phyloP scores from a whole-genome alignment of 2,329 filamentous ascomycete genomes.

The Alternaria ethzedia region DNA sequence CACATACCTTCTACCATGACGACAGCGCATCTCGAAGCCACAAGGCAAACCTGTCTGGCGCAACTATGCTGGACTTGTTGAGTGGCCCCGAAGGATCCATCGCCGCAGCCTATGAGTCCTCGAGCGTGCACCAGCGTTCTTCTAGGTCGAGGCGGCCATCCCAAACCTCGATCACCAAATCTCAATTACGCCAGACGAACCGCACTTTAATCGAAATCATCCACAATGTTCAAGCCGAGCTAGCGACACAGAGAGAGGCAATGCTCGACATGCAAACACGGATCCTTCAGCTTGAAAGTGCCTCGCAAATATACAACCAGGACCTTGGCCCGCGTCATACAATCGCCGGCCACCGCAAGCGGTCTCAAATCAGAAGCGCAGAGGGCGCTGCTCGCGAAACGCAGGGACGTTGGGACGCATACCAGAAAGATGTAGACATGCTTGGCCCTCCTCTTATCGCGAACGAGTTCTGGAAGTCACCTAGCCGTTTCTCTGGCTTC shows the following conservation, averaged over 20 bases:
- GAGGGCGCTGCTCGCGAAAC: slow-evolving; percentile 18
- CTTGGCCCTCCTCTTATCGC: slow-evolving; percentile 34
- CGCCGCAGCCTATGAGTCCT: slow-evolving; percentile 13
- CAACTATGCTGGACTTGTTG: slow-evolving; percentile 25
- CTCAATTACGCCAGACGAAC: slow-evolving; percentile 33
- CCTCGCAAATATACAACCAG: not conserved
- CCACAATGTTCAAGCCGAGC: slow-evolving; percentile 36
- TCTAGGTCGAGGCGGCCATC: slow-evolving; percentile 29
- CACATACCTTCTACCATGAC: slow-evolving; percentile 16
- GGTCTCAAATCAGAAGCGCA: slow-evolving; percentile 14
- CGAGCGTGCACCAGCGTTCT: not conserved
- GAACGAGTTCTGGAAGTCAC: slow-evolving; percentile 34
- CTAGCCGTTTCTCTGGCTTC: slow-evolving; percentile 34
- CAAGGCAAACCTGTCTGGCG: slow-evolving; percentile 32
- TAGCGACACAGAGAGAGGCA: slow-evolving; percentile 31
- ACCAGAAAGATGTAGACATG: slow-evolving; percentile 35
- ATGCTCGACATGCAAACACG: slow-evolving; percentile 40
- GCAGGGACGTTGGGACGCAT: slow-evolving; percentile 35
- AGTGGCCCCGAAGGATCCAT: slow-evolving; percentile 24
- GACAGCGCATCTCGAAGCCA: slow-evolving; percentile 11
- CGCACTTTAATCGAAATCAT: slow-evolving; percentile 36
- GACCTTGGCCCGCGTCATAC: not conserved
- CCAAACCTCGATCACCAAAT: slow-evolving; percentile 32
- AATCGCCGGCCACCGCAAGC: not conserved
- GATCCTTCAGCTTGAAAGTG: slow-evolving; percentile 34